A percentile compares a stretch with the other conserved stretches of the same genome.
These are phyloP conservation scores for Sporothrix euskadiensis DNA, from an alignment of 2,329 filamentous ascomycete genomes.

Conservation along the genomic window DNA sequence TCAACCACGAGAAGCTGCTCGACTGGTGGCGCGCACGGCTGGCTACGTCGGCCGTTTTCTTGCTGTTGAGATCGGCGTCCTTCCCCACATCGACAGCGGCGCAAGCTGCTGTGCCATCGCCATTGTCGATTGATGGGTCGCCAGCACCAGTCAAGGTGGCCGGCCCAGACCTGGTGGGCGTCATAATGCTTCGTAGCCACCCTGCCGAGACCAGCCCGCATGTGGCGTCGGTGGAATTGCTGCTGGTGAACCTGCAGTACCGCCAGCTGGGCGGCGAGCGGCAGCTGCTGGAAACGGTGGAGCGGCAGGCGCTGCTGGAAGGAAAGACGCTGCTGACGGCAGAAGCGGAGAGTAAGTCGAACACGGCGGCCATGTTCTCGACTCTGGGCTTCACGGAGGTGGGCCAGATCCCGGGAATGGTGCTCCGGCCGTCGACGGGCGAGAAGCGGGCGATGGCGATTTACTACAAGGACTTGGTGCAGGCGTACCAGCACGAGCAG, in stretches of 20 bases:
- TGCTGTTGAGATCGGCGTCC: slow-evolving; percentile 48
- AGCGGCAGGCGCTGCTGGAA: slow-evolving; percentile 52
- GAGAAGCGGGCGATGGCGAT: slow-evolving; percentile 54
- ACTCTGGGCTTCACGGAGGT: slow-evolving; percentile 58
- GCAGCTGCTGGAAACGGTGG: slow-evolving; percentile 54
- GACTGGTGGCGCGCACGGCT: slow-evolving; percentile 58
- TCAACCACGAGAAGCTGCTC: slow-evolving; percentile 57
- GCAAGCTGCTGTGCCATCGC: neutral
- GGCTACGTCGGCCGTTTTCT: slow-evolving; percentile 53
- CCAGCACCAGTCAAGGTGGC: slow-evolving; percentile 41
- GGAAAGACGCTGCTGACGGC: slow-evolving; percentile 52
- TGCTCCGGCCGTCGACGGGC: slow-evolving; percentile 49
- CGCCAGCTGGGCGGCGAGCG: slow-evolving; percentile 55
- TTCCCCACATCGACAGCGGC: neutral
- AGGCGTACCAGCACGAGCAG: neutral
- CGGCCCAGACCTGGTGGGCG: slow-evolving; percentile 53
- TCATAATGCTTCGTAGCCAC: slow-evolving; percentile 56
- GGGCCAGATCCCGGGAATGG: slow-evolving; percentile 58
- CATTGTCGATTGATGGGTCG: neutral
- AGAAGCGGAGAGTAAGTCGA: slow-evolving; percentile 53
- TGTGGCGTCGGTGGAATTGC: slow-evolving; percentile 57
- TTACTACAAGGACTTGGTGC: slow-evolving; percentile 58
- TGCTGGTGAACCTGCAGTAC: slow-evolving; percentile 56
- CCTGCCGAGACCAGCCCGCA: slow-evolving; percentile 58
- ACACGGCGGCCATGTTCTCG: slow-evolving; percentile 51